These are phyloP conservation scores for Epichloe sibirici DNA, from an alignment of 2,329 filamentous ascomycete species.

Conservation along the genomic window DNA sequence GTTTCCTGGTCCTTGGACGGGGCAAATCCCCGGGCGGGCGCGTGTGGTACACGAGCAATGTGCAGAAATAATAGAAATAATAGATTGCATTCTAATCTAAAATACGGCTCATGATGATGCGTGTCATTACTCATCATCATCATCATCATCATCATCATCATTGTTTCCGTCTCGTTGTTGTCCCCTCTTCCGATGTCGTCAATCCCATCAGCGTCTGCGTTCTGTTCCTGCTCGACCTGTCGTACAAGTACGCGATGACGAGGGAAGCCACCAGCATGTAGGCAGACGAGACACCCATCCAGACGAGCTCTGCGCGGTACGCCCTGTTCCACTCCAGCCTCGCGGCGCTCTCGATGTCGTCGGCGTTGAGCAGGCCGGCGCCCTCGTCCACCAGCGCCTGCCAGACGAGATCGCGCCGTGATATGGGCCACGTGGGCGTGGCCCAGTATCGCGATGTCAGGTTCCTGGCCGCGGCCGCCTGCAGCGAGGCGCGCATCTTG, in stretches of 20 bases:
- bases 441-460: conserved; percentile 51
- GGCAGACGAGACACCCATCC: conserved; percentile 8
- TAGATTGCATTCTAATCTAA: too few species aligned
- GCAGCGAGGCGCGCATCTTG: conserved; percentile 30
- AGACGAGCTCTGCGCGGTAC: conserved; percentile 10
- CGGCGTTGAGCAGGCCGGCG: conserved; percentile 48
- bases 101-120: too few species aligned
- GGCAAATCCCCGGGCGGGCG: too few species aligned
- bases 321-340: conserved; percentile 8
- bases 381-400: conserved; percentile 38
- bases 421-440: conserved; percentile 45
- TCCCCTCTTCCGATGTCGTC: neutral
- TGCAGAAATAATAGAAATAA: too few species aligned
- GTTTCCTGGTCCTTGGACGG: too few species aligned
- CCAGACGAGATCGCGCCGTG: conserved; percentile 45
- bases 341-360: conserved; percentile 37
- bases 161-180: neutral
- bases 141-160: too few species aligned
- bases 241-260: conserved; percentile 2
- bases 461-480: conserved; percentile 35
- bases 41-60: too few species aligned
- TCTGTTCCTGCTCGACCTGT: neutral
- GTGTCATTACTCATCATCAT: too few species aligned
- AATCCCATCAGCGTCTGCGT: neutral
- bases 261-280: conserved; percentile 4